A percentile compares a stretch with the other conserved stretches of the same genome.
These are phyloP conservation scores for Botrytis fragariae DNA, from an alignment of 2,329 filamentous ascomycete species.

Conservation along the genomic window DNA sequence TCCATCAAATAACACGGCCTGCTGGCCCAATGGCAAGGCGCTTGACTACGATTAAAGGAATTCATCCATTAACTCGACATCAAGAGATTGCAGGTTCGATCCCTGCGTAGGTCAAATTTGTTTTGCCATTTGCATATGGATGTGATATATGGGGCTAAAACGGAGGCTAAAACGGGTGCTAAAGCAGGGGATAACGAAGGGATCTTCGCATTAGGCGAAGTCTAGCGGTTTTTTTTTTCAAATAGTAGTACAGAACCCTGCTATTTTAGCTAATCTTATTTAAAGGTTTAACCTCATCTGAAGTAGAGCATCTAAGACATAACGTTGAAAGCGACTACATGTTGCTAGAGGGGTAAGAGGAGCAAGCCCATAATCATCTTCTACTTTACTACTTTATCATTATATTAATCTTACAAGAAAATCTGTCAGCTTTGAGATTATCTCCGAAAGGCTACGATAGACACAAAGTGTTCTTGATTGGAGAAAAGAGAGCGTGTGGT, in stretches of 20 bases:
- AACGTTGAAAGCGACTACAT: neutral
- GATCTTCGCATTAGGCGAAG: neutral
- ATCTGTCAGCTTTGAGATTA: neutral
- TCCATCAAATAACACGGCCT: neutral
- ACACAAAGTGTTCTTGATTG: neutral
- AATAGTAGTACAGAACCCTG: neutral
- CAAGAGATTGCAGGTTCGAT: constrained; percentile 49
- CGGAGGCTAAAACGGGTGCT: no score
- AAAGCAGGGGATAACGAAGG: neutral
- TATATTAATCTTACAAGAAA: no score
- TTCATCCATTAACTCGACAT: constrained; percentile 27
- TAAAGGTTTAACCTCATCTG: neutral
- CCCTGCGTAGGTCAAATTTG: constrained; percentile 32
- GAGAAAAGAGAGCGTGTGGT: neutral
- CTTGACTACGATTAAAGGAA: constrained; percentile 44
- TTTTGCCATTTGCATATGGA: neutral
- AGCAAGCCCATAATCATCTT: neutral
- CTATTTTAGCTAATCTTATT: neutral
- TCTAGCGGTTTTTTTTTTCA: neutral
- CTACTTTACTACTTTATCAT: neutral
- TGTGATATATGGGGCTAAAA: no score
- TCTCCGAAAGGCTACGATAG: neutral
- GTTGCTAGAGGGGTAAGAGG: neutral
- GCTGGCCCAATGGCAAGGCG: constrained; percentile 48
- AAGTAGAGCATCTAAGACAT: neutral